Percentiles rank a stretch among this genome's conserved stretches.
Conservation (phyloP, 73 alveolate genomes). For the Paramecium primaurelia region DNA sequence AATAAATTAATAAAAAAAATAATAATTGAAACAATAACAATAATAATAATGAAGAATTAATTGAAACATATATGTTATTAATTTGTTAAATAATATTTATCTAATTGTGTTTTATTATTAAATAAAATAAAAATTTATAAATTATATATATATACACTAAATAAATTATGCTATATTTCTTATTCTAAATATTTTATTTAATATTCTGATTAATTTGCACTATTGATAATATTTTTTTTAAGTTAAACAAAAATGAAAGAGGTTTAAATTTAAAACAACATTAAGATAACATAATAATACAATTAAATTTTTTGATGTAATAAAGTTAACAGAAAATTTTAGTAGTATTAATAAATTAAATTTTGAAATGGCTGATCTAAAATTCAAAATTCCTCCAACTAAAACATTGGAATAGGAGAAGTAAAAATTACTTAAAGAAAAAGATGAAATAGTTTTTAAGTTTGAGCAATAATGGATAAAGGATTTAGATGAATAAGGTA, state of each 20-base stretch:
- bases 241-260: background rate
- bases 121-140: too few relatives aligned
- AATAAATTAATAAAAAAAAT: background rate
- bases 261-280: background rate
- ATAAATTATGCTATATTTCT: too few relatives aligned
- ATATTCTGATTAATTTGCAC: too few relatives aligned
- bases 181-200: too few relatives aligned
- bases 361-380: conserved; percentile 18
- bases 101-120: background rate
- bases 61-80: background rate
- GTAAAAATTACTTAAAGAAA: background rate
- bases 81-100: background rate
- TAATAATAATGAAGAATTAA: background rate
- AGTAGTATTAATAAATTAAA: background rate
- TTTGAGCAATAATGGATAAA: background rate
- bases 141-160: too few relatives aligned
- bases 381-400: background rate
- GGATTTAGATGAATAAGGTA: background rate
- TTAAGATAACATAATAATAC: background rate
- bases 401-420: conserved; percentile 7
- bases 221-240: too few relatives aligned
- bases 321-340: background rate
- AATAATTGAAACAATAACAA: background rate
- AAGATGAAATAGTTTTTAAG: conserved; percentile 17
- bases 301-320: background rate